A percentile compares a stretch with the other conserved stretches of the same genome.
phyloP scores from a whole-genome alignment of 257 asterid species.

The Solanum paucissectum region DNA sequence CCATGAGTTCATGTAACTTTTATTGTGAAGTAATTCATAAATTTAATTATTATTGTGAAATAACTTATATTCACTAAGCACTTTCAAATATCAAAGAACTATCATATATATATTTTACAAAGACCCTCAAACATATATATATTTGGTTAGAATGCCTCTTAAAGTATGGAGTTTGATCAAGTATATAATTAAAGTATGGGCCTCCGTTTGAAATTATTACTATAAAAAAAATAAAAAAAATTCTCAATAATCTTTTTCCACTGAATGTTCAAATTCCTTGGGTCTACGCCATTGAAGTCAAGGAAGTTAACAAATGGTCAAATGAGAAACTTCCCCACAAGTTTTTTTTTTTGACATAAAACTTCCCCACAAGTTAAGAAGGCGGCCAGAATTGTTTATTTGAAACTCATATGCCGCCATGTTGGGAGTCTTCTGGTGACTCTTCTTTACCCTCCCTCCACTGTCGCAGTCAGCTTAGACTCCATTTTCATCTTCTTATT shows the following conservation, averaged over 20 bases:
- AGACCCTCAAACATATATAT: too few species aligned
- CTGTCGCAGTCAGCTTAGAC: not conserved
- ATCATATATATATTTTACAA: too few species aligned
- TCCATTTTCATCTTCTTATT: not conserved
- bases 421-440: not conserved
- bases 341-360: not conserved
- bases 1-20: not conserved
- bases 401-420: not conserved
- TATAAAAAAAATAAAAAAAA: not conserved
- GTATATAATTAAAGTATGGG: too few species aligned
- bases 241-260: too few species aligned
- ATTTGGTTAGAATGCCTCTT: too few species aligned
- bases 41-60: not conserved
- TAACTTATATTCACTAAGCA: too few species aligned
- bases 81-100: too few species aligned
- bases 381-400: not conserved
- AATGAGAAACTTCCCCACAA: not conserved
- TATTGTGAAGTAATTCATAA: too few species aligned
- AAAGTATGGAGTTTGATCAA: too few species aligned
- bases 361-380: not conserved
- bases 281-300: not conserved
- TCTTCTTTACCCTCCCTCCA: not conserved
- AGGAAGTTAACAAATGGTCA: not conserved
- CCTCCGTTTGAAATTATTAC: not conserved
- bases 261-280: not conserved